Base-by-base conservation (phyloP, 2,329 filamentous ascomycete genomes). In the Xylariaceae sp. region DNA sequence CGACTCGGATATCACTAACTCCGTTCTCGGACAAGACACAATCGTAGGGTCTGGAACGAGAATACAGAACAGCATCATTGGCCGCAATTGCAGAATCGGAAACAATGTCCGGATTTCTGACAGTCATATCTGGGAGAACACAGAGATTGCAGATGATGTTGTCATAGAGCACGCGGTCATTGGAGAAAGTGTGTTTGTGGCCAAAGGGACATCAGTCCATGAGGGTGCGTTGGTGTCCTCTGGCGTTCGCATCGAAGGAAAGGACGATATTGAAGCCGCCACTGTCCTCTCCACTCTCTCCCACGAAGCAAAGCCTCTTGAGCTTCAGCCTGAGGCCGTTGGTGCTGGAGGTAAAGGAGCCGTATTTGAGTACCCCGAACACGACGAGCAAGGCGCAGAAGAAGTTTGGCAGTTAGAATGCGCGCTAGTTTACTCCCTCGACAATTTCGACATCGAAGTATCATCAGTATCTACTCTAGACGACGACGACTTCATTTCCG, bases 91-190 rank as follows among this genome's bases (percentile, higher is more conserved):
- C 71, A 85, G 84, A 58, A 94, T 99, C 60, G 94, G 94, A 6
- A 86, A 83, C 60, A 89, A 94, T 59, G 92, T 94, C 28, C 81
- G 77, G 36, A 83, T 99, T 55, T 80, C 88, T 44, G 81, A 90
- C 60, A 87, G 89, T 18, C 93, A 90, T 62, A 83, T 99, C 57
- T 97, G 93, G 92, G 90, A 97, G 62, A 82, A 91, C 61, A 84
- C 84, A 0, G 81, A 80, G 5, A 83, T 99, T 60, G 88, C 84
- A 1, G 90, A 97, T 64, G 86, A 85, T 17, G 79, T 87, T 14
- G 80, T 80, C 19, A 75, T 99, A 44, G 78, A 80, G 9, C 81
- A 84, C 58, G 86, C 90, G 1, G 83, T 99, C 40, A 75, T 99
- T 48, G 94, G 89, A 5, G 84, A 86, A 62, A 82, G 83, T 43